Evolutionary conservation across 441 rosid genomes (phyloP).

Genomic region (Erysimum cheiri): DNA sequence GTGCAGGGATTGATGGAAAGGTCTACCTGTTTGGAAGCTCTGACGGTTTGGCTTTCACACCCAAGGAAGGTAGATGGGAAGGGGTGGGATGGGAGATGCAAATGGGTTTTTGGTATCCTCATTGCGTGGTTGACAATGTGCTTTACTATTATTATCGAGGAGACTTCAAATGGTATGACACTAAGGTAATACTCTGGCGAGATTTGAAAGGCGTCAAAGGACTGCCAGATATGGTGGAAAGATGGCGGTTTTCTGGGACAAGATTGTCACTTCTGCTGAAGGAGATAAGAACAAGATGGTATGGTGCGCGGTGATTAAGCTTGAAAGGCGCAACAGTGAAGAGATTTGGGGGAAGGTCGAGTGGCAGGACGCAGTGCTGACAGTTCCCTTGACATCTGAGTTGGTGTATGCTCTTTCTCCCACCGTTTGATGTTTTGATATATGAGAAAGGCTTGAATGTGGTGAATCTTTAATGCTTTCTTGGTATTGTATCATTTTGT

Average conservation of each 20-base stretch:
- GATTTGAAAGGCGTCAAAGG: neutral
- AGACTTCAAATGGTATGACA: conserved; percentile 20
- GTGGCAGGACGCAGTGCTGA: conserved; percentile 11
- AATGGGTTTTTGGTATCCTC: neutral
- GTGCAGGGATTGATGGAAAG: conserved; percentile 11
- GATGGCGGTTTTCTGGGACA: conserved; percentile 23
- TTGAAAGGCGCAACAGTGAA: conserved; percentile 15
- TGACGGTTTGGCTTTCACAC: neutral
- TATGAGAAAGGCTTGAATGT: conserved; percentile 1
- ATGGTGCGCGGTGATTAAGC: conserved; percentile 4
- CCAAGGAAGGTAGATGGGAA: conserved; percentile 12
- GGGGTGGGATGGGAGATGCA: neutral
- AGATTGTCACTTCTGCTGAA: neutral
- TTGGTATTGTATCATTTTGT: neutral
- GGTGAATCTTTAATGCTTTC: neutral
- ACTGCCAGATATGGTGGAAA: neutral
- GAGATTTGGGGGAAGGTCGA: conserved; percentile 28
- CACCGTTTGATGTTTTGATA: conserved; percentile 13
- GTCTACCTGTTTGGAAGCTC: neutral
- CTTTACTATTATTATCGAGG: neutral
- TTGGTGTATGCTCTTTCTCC: neutral
- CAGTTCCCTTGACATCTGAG: neutral
- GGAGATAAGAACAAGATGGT: neutral
- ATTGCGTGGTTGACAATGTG: conserved; percentile 9
- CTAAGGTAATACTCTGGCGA: neutral